Evolutionary conservation across 2,329 filamentous ascomycete species (phyloP).

Genomic region (Colletotrichum musicola): DNA sequence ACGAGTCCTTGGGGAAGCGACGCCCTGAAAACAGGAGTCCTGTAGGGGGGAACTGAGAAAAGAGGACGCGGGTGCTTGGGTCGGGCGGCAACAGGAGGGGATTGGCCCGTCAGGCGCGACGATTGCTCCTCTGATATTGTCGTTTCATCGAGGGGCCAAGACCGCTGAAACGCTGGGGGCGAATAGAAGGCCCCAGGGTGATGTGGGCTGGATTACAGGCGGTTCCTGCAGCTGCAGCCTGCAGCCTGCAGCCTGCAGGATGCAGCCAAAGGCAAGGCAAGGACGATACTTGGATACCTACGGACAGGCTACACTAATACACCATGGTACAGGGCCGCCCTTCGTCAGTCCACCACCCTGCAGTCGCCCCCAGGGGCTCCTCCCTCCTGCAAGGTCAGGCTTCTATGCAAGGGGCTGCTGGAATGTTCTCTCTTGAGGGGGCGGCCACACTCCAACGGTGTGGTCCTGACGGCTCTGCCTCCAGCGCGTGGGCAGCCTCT

Average conservation of each 20-base stretch:
- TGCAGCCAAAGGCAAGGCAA: no score
- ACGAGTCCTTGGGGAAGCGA: constrained; percentile 4
- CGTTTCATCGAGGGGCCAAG: constrained; percentile 40
- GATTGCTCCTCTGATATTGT: constrained; percentile 31
- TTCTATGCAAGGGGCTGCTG: no score
- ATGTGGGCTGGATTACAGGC: constrained; percentile 26
- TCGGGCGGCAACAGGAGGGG: constrained; percentile 29
- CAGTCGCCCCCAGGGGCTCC: background rate
- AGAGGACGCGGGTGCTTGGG: constrained; percentile 18
- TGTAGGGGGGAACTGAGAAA: constrained; percentile 20
- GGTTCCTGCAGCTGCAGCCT: background rate
- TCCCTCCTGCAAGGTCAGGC: background rate
- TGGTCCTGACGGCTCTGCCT: no score
- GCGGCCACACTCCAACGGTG: no score
- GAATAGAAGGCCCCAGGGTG: constrained; percentile 29
- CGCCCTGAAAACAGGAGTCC: background rate
- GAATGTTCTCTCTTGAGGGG: no score
- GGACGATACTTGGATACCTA: no score
- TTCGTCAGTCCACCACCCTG: background rate
- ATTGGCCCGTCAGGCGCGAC: constrained; percentile 38
- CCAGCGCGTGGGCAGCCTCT: no score
- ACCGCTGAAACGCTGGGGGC: constrained; percentile 37
- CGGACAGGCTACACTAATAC: no score
- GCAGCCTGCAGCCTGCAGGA: no score
- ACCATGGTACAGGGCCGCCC: constrained; percentile 3